Base-by-base conservation (phyloP, 768 basidiomycete species). In the Macrolepiota albuminosa region DNA sequence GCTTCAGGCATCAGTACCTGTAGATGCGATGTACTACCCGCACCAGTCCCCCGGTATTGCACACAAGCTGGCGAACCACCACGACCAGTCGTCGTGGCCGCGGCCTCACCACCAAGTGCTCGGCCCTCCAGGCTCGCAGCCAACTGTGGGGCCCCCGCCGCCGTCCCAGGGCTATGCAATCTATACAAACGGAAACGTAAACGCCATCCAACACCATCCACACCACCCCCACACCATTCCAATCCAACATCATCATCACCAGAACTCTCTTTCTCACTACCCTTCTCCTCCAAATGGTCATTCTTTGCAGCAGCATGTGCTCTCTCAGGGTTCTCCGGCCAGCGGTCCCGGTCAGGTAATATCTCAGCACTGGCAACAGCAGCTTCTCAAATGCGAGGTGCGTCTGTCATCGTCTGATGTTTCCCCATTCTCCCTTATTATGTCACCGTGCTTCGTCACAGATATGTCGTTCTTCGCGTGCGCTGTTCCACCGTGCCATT, bases 401-500 rank as follows among this genome's bases (percentile, higher is more conserved):
- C 67, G 89, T 84, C 59, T 29, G 36, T 53, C 56, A 45, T 64
- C 61, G 48, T 14, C 50, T 40, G 55, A 60, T 56, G 56, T 60
- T 57, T 51, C 24, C 31, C 31, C n/a, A 49, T 21, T 58, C 52
- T 63, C 58, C 49, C 48, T 60, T 56, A 49, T 60, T 57, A 66
- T 64, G 61, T 65, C 66, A 65, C 66, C 63, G 42, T 61, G 46
- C 18, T 53, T 42, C 60, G 59, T 56, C 13, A 58, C 61, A 95
- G 92, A 86, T 92, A 77, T 85, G 90, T 62, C 88, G 96, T 67
- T 84, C 87, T 37, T 87, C 92, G 29, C 86, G 89, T 59, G 89
- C 91, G 3, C 93, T 94, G 0, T 95, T 98, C 71, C 95, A 97
- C 69, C 88, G 96, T 56, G 97, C 97, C 13, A 84, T 95, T 51